Conservation (phyloP, 2,329 filamentous ascomycete species). For the Bipolaris sorokiniana region DNA sequence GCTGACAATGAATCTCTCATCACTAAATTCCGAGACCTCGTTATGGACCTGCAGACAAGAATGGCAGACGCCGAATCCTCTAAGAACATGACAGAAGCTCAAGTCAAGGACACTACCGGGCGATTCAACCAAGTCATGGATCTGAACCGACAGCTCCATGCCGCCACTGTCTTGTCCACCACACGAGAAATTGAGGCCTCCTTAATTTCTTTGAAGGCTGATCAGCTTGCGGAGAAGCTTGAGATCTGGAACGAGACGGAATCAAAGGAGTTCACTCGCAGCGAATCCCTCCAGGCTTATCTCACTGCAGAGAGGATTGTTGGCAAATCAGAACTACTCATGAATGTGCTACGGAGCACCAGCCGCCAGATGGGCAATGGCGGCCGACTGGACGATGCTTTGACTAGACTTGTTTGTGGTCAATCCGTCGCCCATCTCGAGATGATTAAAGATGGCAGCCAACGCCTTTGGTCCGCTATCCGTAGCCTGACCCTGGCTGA, state of each 20-base stretch:
- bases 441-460: constrained; percentile 82
- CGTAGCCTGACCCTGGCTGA: constrained; percentile 76
- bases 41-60: constrained; percentile 82
- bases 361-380: constrained; percentile 68
- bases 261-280: constrained; percentile 71
- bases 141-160: constrained; percentile 90
- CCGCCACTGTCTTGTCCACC: constrained; percentile 88
- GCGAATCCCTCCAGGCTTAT: constrained; percentile 85
- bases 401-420: constrained; percentile 66
- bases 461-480: constrained; percentile 82
- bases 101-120: constrained; percentile 87
- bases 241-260: constrained; percentile 61
- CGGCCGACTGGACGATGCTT: constrained; percentile 77
- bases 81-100: constrained; percentile 88
- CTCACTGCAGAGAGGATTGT: constrained; percentile 85
- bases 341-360: constrained; percentile 22
- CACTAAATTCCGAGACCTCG: constrained; percentile 85
- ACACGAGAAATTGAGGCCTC: constrained; percentile 94
- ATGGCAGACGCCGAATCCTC: constrained; percentile 91
- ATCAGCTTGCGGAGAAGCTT: constrained; percentile 87
- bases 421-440: constrained; percentile 85
- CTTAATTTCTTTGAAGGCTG: constrained; percentile 81
- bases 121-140: constrained; percentile 96
- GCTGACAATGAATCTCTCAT: constrained; percentile 92
- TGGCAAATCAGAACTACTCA: constrained; percentile 71